Evolutionary conservation across 2,329 filamentous ascomycete genomes (phyloP), one percentile per base, ranked within the genome.

Genomic region (Pseudocercospora fuligena): DNA sequence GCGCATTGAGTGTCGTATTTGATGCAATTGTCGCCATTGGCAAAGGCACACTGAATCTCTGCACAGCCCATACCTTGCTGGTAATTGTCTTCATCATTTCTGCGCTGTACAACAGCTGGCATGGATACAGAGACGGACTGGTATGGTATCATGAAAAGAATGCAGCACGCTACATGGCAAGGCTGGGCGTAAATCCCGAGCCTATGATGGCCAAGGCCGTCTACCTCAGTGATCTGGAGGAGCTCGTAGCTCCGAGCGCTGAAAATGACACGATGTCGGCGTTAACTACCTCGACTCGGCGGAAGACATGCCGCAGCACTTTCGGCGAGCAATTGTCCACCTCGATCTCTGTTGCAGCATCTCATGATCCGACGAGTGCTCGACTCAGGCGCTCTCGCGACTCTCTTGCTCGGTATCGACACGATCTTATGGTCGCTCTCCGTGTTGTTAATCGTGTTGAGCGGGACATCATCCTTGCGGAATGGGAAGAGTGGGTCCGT

Each of bases 401-500:
- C 79, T 87, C 90, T 25, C 87, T 99, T 0, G 94, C 92, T 0
- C 84, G 88, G 1, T 95, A 97, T 77, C 87, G 95, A 2, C 93
- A 99, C 78, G 93, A 98, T 76, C 83, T 99, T 21, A 82, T 98
- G 2, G 94, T 99, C 5, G 93, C 94, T 5, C 89, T 98, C 82
- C 89, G 94, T 4, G 88, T 97, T 2, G 90, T 98, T 67, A 97
- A 98, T 79, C 90, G 87, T 65, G 89, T 98, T 29, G 95, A 98
- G 82, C 86, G 87, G 66, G 93, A 97, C 78, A 90, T 97, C 78
- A 80, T 98, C 62, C 87, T 89, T 74, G 90, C 91, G 0, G 94
- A 97, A 78, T 99, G 93, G 90, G 94, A 97, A 81, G 92, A 92
- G 70, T 99, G 94, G 94, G 85, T 98, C 31, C 80, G 87, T 2